Base-by-base conservation (phyloP, 768 basidiomycete species). In the Phanerodontia chrysosporium region DNA sequence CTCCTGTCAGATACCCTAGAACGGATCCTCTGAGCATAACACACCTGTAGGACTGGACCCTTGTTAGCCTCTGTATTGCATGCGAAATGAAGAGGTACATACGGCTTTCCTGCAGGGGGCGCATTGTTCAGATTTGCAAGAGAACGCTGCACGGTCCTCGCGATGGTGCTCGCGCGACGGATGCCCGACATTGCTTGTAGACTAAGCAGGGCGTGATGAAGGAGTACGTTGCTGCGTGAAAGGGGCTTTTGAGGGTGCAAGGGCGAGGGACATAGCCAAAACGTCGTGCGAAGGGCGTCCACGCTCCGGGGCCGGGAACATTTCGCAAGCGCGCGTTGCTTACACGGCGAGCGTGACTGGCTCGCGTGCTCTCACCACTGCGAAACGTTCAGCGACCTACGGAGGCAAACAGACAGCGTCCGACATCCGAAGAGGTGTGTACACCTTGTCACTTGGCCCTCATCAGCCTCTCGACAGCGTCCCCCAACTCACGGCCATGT, bases 101-200 rank as follows among this genome's bases (percentile, higher is more conserved):
- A 83, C 83, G 78, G 82, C 70, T 79, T 80, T 42, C 74, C 72
- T 32, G 73, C 64, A 35, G 72, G 61, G 14, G 72, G 67, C n/a
- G 73, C 62, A 58, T 72, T 74, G 52, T 76, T 75, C 29, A 82
- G 60, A 12, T 80, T 78, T 49, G 81, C 78, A 61, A 80, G 76
- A 21, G 49, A 24, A 14, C 60, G 55, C 14, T 16, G 24, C n/a
- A 54, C 21, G 32, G 58, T 27, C 18, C 51, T 22, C 13, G 51
- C 53, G 12, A 51, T 14, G 5, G 44, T 9, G 29, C 24, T 39
- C 8, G 39, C 24, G 32, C 49, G 45, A 21, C 32, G 29, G 16
- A 60, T 27, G 55, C 30, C 32, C 39, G 55, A 30, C 54, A 61
- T 57, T 25, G 42, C 44, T 28, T 21, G 35, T 36, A 18, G 44